Evolutionary conservation across 1,284 basidiomycete genomes (phyloP).

Genomic region (Schizopora paradoxa): DNA sequence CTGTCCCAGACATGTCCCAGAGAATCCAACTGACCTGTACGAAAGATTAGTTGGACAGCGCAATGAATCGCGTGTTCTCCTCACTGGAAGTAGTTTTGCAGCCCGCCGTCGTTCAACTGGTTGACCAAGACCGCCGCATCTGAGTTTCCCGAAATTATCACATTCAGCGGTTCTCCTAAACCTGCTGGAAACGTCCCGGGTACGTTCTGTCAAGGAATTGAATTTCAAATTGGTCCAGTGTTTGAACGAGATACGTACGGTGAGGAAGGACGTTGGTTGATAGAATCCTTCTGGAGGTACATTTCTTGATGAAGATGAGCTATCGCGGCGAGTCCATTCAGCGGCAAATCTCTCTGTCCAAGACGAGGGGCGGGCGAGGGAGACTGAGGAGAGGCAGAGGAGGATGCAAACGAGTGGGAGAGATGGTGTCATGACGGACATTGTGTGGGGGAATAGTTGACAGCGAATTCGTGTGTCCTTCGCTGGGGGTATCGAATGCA

Average conservation of each 20-base stretch:
- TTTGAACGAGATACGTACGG: conserved; percentile 30
- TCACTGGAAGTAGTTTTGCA: conserved; percentile 71
- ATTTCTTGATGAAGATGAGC: too few relatives aligned
- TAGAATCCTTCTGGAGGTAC: conserved; percentile 36
- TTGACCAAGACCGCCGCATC: conserved; percentile 69
- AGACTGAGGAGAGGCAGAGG: background rate
- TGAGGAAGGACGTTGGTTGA: conserved; percentile 39
- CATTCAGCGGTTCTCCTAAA: conserved; percentile 86
- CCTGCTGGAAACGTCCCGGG: conserved; percentile 65
- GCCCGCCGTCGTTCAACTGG: conserved; percentile 58
- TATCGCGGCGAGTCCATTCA: background rate
- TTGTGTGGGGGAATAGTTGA: background rate
- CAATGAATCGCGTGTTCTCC: background rate
- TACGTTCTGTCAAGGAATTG: conserved; percentile 37
- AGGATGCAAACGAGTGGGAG: background rate
- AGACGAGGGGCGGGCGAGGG: background rate
- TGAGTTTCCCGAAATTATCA: conserved; percentile 80
- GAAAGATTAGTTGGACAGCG: background rate
- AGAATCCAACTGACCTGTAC: conserved; percentile 53
- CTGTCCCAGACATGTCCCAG: conserved; percentile 81
- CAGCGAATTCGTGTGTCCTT: too few relatives aligned
- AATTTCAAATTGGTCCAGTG: background rate
- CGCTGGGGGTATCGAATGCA: background rate
- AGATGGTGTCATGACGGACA: background rate
- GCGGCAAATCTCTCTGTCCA: background rate